These are phyloP conservation scores for Yamadazyma akitaensis DNA, from an alignment of 805 yeast genomes.

Conservation along the genomic window DNA sequence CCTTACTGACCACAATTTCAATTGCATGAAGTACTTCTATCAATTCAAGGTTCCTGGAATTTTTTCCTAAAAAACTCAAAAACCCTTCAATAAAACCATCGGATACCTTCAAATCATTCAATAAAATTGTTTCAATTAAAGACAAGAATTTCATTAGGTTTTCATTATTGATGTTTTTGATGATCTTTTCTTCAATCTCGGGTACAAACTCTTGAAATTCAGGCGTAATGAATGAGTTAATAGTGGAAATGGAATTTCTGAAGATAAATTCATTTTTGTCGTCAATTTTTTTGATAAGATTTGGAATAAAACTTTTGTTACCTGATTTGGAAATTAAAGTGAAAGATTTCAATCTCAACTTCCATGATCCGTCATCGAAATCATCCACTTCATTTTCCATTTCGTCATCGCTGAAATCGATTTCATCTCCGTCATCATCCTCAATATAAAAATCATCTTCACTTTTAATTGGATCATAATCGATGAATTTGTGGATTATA, in stretches of 20 bases:
- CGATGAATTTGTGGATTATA: constrained; percentile 20
- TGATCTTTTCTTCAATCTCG: constrained; percentile 23
- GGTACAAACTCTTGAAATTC: neutral
- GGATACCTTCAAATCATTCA: constrained; percentile 4
- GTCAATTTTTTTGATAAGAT: constrained; percentile 18
- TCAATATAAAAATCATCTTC: constrained; percentile 34
- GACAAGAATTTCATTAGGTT: constrained; percentile 7
- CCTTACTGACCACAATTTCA: constrained; percentile 4
- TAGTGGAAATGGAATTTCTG: constrained; percentile 44
- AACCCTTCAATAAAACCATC: constrained; percentile 6
- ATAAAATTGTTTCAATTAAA: constrained; percentile 9
- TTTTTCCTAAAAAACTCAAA: constrained; percentile 9
- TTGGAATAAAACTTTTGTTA: constrained; percentile 6
- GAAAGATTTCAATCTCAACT: constrained; percentile 53
- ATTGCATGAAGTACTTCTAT: constrained; percentile 11
- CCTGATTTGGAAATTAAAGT: constrained; percentile 33
- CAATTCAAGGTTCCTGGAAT: constrained; percentile 11
- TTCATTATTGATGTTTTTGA: constrained; percentile 17
- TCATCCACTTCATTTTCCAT: constrained; percentile 40
- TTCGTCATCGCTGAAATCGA: constrained; percentile 43
- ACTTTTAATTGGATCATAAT: constrained; percentile 29
- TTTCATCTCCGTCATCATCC: constrained; percentile 34
- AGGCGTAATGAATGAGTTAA: constrained; percentile 21
- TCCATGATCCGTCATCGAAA: constrained; percentile 52
- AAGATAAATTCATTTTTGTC: constrained; percentile 52